phyloP scores from a whole-genome alignment of 176 grass and related monocot genomes.

The Eragrostis nindensis region DNA sequence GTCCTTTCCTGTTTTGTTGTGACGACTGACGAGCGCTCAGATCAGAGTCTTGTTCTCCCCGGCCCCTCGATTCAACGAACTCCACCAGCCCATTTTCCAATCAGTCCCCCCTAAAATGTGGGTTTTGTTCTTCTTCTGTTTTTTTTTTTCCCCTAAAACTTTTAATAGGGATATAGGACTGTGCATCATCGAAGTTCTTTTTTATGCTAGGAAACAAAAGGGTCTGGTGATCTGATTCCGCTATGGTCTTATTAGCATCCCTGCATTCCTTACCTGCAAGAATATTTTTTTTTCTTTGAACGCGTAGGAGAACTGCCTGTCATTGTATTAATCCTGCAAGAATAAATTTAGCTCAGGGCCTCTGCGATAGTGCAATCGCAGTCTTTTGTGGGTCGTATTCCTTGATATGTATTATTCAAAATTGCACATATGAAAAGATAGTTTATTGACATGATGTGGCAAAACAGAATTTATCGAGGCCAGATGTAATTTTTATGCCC shows the following conservation, averaged over 20 bases:
- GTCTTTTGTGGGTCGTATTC: too few species aligned
- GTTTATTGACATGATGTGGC: slow-evolving; percentile 22
- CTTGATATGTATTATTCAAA: too few species aligned
- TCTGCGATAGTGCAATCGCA: too few species aligned
- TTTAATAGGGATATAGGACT: too few species aligned
- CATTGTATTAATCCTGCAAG: too few species aligned
- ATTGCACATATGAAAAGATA: slow-evolving; percentile 5
- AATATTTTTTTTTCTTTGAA: too few species aligned
- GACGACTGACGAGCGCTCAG: not conserved
- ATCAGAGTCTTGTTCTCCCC: not conserved
- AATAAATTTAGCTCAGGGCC: too few species aligned
- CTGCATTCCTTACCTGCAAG: too few species aligned
- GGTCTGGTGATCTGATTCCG: too few species aligned
- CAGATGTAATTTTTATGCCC: not conserved
- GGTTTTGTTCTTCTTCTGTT: not conserved
- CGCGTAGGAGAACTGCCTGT: too few species aligned
- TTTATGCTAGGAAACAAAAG: too few species aligned
- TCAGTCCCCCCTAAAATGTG: not conserved
- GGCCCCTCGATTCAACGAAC: not conserved
- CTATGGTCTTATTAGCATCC: too few species aligned
- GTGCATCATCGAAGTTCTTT: not conserved
- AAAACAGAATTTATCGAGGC: not conserved
- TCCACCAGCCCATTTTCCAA: not conserved
- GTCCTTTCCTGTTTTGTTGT: not conserved
- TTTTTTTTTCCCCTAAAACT: not conserved